Evolutionary conservation across 768 basidiomycete species (phyloP).

Genomic region (Lactifluus volemus): DNA sequence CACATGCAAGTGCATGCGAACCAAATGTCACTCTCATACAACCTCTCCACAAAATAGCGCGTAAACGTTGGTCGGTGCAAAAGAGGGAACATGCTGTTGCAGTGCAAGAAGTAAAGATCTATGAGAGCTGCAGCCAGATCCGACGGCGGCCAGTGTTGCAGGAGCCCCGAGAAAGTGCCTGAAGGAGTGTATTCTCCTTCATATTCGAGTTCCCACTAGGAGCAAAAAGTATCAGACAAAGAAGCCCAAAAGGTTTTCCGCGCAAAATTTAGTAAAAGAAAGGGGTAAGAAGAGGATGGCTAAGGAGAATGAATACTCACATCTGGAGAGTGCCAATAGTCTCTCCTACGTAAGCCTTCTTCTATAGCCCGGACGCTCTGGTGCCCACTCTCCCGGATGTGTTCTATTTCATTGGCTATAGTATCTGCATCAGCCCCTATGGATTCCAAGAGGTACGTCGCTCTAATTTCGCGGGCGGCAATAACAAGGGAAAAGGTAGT

Average conservation of each 20-base stretch:
- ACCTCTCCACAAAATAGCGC: constrained; percentile 43
- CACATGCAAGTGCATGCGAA: constrained; percentile 26
- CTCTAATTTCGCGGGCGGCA: constrained; percentile 4
- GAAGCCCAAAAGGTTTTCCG: too few species aligned
- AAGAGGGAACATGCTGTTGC: constrained; percentile 54
- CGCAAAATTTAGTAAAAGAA: too few species aligned
- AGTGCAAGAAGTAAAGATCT: constrained; percentile 55
- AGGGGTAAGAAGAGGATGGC: not conserved
- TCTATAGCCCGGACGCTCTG: not conserved
- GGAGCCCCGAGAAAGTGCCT: constrained; percentile 29
- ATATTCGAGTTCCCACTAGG: constrained; percentile 51
- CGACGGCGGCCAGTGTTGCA: constrained; percentile 46
- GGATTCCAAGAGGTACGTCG: constrained; percentile 3
- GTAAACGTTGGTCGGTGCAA: constrained; percentile 67
- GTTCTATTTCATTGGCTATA: not conserved
- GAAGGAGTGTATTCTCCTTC: constrained; percentile 35
- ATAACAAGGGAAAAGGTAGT: constrained; percentile 6
- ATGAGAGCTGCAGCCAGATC: constrained; percentile 55
- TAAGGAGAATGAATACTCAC: constrained; percentile 12
- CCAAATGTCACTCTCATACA: constrained; percentile 40
- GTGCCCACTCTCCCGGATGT: not conserved
- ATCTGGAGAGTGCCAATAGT: constrained; percentile 16
- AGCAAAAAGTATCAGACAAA: not conserved
- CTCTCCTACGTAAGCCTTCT: constrained; percentile 1
- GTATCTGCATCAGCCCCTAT: not conserved